These are phyloP conservation scores for Kandelia obovata DNA, from an alignment of 345 rosid species.

Conservation along the genomic window DNA sequence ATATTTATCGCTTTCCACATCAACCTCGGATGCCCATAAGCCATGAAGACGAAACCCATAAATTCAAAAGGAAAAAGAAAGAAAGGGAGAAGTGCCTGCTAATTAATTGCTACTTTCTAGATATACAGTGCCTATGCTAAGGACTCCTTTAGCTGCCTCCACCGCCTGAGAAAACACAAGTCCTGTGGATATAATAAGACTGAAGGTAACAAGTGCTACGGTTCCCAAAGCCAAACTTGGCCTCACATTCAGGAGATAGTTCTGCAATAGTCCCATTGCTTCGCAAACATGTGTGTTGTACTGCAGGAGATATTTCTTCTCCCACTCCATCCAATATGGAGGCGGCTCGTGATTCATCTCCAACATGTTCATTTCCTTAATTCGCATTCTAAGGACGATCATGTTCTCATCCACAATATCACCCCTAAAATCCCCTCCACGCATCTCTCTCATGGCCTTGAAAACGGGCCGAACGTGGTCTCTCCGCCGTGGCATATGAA, in stretches of 20 bases:
- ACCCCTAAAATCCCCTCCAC: conserved; percentile 16
- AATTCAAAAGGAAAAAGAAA: no score
- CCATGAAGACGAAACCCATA: no score
- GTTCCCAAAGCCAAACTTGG: conserved; percentile 44
- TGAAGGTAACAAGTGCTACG: conserved; percentile 9
- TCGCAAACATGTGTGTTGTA: conserved; percentile 31
- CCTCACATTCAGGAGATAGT: conserved; percentile 36
- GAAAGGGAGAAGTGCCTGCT: no score
- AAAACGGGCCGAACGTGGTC: neutral
- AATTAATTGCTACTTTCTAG: no score
- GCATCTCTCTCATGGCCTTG: neutral
- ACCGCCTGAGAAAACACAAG: neutral
- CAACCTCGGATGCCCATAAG: no score
- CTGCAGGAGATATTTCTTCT: conserved; percentile 29
- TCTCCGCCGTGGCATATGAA: neutral
- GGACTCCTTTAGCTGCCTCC: neutral
- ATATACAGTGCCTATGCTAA: neutral
- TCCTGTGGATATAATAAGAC: conserved; percentile 14
- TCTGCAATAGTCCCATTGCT: conserved; percentile 36
- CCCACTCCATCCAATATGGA: conserved; percentile 48
- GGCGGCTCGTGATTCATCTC: conserved; percentile 36
- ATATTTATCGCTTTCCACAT: no score
- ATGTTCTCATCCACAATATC: conserved; percentile 30
- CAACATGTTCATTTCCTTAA: conserved; percentile 31
- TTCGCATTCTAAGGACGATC: conserved; percentile 39